Base-by-base conservation (phyloP, 345 rosid genomes). In the Clausena lansium region DNA sequence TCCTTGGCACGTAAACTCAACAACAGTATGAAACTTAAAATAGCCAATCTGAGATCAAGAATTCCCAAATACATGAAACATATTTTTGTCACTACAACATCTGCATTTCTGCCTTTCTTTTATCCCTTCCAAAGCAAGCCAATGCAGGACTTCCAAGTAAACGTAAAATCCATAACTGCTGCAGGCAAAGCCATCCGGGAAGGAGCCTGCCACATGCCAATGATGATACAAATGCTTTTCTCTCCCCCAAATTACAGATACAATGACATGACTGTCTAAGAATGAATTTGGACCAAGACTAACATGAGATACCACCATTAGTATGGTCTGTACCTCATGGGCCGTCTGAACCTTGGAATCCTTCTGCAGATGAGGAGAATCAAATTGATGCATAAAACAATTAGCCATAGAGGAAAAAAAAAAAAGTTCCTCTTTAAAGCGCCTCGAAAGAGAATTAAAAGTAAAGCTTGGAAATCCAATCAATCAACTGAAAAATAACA, bases 291-390 rank as follows among this genome's bases (percentile, higher is more conserved):
- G 58, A 74, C 75, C 60, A 9, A 71, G 2, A 22, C 25, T 24
- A 33, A 80, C 0, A 25, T 60, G 70, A 64, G 70, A 71, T 36
- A 52, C 75, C 62, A 22, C 66, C 71, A 81, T 83, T 85, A 94
- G 87, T 96, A 96, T 9, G 99, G 99, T 83, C 98, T 90, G 79
- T 92, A 96, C 39, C 99, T 86, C 88, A 87, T 87, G 0, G 99
- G 92, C 74, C 98, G 88, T 85, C 99, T 87, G 86, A 89, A 94
- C 90, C 99, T 91, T 2, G 99, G 98, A 77, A 89, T 85, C 88
- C 97, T 92, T 88, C 99, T 96, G 97, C 80, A 76, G 58, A 86
- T 80, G 50, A 84, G 70, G 66, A 52, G 57, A 69, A 78, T 57
- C 64, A 60, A 71, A n/a, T 66, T 54, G 25, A 20, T 1, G 35